Conservation (phyloP, 495 filamentous ascomycete genomes). For the Annulohypoxylon maeteangense region DNA sequence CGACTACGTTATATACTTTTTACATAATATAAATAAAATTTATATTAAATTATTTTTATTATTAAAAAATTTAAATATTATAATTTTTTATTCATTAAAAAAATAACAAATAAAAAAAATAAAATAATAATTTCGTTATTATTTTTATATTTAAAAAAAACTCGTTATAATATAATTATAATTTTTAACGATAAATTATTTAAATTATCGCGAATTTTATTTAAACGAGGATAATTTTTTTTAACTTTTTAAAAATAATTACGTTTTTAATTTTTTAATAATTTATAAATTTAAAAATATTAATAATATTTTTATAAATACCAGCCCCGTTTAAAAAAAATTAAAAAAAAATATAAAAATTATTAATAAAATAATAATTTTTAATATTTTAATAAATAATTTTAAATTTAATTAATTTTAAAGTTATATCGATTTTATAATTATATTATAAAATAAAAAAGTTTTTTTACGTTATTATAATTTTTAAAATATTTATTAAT, state of each 20-base stretch:
- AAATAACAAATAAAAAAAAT: no score
- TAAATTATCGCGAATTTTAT: neutral
- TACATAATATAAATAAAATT: no score
- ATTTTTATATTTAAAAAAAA: no score
- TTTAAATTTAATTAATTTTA: neutral
- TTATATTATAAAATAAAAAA: neutral
- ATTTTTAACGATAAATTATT: no score
- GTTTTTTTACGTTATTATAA: neutral
- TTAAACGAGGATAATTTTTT: neutral
- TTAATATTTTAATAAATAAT: neutral
- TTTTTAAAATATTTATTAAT: neutral
- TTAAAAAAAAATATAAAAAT: neutral
- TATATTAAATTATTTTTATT: no score
- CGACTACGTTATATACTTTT: no score
- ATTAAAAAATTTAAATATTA: no score
- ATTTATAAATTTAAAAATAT: neutral
- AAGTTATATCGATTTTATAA: neutral
- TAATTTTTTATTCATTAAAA: no score
- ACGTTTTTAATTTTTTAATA: neutral
- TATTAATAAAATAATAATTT: neutral
- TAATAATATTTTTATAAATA: neutral
- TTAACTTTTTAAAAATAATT: neutral
- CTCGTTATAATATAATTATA: no score
- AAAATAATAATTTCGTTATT: no score
- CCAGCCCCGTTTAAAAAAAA: neutral